Percentiles rank a stretch among this genome's conserved stretches.
phyloP scores from a whole-genome alignment of 306 rosid species.

The Begonia fuchsioides region DNA sequence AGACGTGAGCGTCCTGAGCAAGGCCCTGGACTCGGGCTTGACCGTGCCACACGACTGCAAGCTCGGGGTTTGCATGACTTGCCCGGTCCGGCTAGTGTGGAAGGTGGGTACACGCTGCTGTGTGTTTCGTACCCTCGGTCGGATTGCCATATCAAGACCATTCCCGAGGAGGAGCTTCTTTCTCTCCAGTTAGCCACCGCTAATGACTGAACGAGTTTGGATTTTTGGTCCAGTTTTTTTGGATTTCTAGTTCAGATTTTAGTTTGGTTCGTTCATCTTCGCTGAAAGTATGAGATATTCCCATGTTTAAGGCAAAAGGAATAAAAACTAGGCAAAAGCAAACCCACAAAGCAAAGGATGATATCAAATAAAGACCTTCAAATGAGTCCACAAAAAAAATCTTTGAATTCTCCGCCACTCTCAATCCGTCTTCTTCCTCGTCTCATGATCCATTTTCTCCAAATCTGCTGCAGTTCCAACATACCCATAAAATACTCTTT shows the following conservation, averaged over 20 bases:
- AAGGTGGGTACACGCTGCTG: constrained; percentile 61
- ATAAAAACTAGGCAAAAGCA: too few species aligned
- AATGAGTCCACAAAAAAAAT: not conserved
- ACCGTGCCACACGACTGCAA: constrained; percentile 81
- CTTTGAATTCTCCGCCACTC: constrained; percentile 54
- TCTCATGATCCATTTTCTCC: constrained; percentile 78
- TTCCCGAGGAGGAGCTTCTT: constrained; percentile 76
- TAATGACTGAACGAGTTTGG: constrained; percentile 33
- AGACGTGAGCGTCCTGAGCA: constrained; percentile 43
- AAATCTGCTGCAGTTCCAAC: constrained; percentile 80
- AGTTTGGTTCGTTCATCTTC: not conserved
- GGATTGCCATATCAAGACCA: constrained; percentile 59
- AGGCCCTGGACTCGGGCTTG: constrained; percentile 64
- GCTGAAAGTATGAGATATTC: too few species aligned
- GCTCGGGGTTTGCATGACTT: constrained; percentile 98
- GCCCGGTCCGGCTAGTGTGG: constrained; percentile 90
- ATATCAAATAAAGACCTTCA: too few species aligned
- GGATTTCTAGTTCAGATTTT: not conserved
- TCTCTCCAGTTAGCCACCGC: constrained; percentile 88
- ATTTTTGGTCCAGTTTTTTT: not conserved
- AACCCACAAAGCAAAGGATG: not conserved
- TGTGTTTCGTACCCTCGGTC: constrained; percentile 68
- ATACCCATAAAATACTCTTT: constrained; percentile 74
- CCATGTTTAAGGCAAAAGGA: too few species aligned
- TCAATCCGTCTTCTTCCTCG: constrained; percentile 75